Conservation (phyloP, 2,329 filamentous ascomycete species). For the Alternaria rosae region DNA sequence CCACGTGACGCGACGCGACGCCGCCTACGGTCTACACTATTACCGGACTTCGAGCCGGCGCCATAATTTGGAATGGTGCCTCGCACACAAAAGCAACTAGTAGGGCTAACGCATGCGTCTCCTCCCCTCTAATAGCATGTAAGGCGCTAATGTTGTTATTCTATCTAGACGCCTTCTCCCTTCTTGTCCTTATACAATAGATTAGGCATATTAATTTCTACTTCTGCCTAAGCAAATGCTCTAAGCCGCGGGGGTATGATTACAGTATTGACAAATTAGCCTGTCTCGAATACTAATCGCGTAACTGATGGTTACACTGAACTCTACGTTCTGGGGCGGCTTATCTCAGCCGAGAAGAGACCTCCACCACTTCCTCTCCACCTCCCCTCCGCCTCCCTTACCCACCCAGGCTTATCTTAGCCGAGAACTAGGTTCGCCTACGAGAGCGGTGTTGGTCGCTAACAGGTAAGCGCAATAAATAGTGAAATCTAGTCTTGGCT, state of each 20-base stretch:
- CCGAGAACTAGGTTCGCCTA: background rate
- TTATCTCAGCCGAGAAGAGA: no score
- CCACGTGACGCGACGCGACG: background rate
- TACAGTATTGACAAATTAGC: background rate
- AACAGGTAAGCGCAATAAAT: background rate
- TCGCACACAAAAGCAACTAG: background rate
- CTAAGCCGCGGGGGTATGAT: no score
- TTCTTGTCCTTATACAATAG: background rate
- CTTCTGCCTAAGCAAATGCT: background rate
- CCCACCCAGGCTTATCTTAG: no score
- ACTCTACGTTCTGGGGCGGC: conserved; percentile 4
- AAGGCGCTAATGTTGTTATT: conserved; percentile 35
- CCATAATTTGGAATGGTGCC: background rate
- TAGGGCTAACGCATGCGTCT: conserved; percentile 23
- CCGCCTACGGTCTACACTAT: background rate
- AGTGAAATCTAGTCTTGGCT: background rate
- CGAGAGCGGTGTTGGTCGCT: conserved; percentile 3
- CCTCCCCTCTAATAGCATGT: conserved; percentile 28
- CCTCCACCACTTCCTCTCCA: no score
- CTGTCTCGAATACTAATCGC: background rate
- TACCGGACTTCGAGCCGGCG: background rate
- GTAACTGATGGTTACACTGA: background rate
- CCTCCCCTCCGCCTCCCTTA: no score
- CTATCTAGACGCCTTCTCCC: background rate
- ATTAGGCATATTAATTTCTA: background rate